Conservation (phyloP, 805 yeast genomes). For the Ogataea pini region DNA sequence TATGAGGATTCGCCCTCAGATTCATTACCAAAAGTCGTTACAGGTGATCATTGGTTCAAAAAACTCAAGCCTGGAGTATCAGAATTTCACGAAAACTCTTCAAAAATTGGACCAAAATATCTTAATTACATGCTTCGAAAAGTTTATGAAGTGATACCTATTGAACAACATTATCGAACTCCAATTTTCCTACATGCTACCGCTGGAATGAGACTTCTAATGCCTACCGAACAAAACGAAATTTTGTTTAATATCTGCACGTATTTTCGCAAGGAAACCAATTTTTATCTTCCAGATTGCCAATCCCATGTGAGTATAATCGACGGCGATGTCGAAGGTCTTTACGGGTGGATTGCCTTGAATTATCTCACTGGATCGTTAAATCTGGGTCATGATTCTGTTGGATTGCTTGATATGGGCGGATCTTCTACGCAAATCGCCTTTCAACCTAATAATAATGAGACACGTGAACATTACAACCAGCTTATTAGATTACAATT, state of each 20-base stretch:
- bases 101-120: constrained; percentile 53
- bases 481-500: constrained; percentile 49
- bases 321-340: constrained; percentile 66
- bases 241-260: constrained; percentile 51
- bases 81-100: constrained; percentile 47
- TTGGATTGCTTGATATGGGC: constrained; percentile 63
- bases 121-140: constrained; percentile 48
- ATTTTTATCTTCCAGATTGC: constrained; percentile 64
- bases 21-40: constrained; percentile 25
- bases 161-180: constrained; percentile 58
- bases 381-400: constrained; percentile 39
- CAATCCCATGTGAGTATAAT: constrained; percentile 56
- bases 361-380: constrained; percentile 55
- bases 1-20: neutral
- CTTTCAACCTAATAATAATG: constrained; percentile 55
- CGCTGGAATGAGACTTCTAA: constrained; percentile 63
- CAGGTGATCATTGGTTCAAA: constrained; percentile 48
- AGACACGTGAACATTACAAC: constrained; percentile 44
- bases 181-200: constrained; percentile 72
- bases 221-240: constrained; percentile 46
- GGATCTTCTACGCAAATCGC: constrained; percentile 68
- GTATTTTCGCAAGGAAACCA: constrained; percentile 47
- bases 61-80: constrained; percentile 61
- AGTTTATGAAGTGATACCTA: constrained; percentile 55
- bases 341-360: constrained; percentile 66